These are phyloP conservation scores for Trichoderma breve DNA, from an alignment of 2,329 filamentous ascomycete species.

Conservation along the genomic window DNA sequence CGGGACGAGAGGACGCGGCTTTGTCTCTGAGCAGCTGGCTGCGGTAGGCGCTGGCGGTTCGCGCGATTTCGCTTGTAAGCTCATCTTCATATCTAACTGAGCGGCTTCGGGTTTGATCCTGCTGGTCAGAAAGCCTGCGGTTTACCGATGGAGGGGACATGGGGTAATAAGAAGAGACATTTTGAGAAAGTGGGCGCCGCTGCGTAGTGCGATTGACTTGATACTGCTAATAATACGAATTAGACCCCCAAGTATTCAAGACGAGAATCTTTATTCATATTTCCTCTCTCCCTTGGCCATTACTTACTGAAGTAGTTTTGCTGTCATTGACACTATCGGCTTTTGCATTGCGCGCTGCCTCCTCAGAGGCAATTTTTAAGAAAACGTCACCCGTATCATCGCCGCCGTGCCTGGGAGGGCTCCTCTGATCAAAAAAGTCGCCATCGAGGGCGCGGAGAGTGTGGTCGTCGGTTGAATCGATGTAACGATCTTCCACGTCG, in stretches of 20 bases:
- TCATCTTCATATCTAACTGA: constrained; percentile 43
- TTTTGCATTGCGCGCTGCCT: constrained; percentile 40
- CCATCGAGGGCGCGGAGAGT: constrained; percentile 54
- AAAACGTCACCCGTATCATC: constrained; percentile 60
- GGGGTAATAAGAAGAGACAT: constrained; percentile 47
- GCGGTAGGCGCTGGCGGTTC: constrained; percentile 46
- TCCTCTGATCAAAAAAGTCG: constrained; percentile 23
- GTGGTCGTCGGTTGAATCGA: constrained; percentile 48
- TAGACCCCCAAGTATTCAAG: neutral
- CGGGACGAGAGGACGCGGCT: constrained; percentile 39
- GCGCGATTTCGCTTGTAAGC: constrained; percentile 39
- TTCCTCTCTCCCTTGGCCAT: neutral
- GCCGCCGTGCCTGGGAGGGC: constrained; percentile 35
- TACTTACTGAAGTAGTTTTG: constrained; percentile 35
- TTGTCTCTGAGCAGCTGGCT: constrained; percentile 37
- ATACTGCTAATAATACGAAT: constrained; percentile 38
- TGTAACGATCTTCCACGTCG: constrained; percentile 43
- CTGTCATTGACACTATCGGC: constrained; percentile 36
- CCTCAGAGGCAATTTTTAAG: constrained; percentile 57
- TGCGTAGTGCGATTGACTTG: constrained; percentile 47
- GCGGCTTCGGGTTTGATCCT: constrained; percentile 40
- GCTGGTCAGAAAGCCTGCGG: constrained; percentile 58
- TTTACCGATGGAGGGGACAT: constrained; percentile 50
- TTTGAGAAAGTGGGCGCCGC: constrained; percentile 54
- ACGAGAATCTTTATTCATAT: too few species aligned